phyloP scores from a whole-genome alignment of 2,329 filamentous ascomycete species.

The Colletotrichum sp. region DNA sequence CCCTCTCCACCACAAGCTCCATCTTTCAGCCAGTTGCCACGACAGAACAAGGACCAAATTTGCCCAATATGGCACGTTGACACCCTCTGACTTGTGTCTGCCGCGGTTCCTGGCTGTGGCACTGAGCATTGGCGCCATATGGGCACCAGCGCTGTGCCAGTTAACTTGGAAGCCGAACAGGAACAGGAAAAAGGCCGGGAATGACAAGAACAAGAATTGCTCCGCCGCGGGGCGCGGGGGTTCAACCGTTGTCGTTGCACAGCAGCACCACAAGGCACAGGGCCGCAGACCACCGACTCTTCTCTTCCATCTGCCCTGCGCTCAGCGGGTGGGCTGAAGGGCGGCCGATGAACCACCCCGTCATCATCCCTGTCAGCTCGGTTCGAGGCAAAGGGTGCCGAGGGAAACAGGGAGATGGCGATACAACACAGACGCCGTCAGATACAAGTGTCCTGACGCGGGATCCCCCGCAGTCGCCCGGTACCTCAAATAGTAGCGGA shows the following conservation, averaged over 20 bases:
- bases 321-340: slow-evolving; percentile 3
- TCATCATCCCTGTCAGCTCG: slow-evolving; percentile 20
- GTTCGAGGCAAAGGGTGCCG: slow-evolving; percentile 12
- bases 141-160: slow-evolving; percentile 4
- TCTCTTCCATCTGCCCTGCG: neutral
- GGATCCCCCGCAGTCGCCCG: neutral
- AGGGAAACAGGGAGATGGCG: slow-evolving; percentile 1
- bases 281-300: neutral
- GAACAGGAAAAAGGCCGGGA: neutral
- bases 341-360: slow-evolving; percentile 14
- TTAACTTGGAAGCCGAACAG: slow-evolving; percentile 11
- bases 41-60: neutral
- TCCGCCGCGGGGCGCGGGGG: slow-evolving; percentile 8
- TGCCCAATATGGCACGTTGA: neutral
- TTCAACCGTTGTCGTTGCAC: neutral
- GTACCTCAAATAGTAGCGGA: neutral
- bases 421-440: neutral
- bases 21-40: neutral
- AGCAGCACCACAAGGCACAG: neutral
- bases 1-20: slow-evolving; percentile 4
- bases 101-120: neutral
- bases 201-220: neutral
- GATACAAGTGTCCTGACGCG: neutral
- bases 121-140: slow-evolving; percentile 2
- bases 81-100: slow-evolving; percentile 7